A percentile compares a stretch with the other conserved stretches of the same genome.
Evolutionary conservation across 805 yeast species (phyloP).

Genomic region (Hanseniaspora jakobsenii): DNA sequence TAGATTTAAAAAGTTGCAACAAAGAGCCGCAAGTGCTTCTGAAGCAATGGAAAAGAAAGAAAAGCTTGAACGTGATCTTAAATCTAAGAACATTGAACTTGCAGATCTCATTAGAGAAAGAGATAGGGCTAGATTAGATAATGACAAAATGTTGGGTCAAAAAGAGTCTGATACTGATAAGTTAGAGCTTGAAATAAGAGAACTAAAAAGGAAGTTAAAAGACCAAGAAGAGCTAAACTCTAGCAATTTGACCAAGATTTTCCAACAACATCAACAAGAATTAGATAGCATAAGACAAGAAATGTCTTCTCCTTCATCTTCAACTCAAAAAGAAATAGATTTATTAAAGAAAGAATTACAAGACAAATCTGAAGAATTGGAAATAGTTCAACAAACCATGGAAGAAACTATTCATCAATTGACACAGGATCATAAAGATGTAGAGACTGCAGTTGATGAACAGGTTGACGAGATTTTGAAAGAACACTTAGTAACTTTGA

Average conservation of each 20-base stretch:
- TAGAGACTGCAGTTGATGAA: constrained; percentile 43
- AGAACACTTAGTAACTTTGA: constrained; percentile 39
- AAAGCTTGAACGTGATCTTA: constrained; percentile 66
- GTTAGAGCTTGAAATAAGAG: constrained; percentile 52
- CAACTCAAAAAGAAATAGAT: constrained; percentile 15
- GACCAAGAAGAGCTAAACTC: constrained; percentile 53
- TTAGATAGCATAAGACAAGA: constrained; percentile 30
- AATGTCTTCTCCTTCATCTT: constrained; percentile 30
- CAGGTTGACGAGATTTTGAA: constrained; percentile 44
- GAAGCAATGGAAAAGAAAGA: constrained; percentile 80
- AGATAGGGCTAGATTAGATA: constrained; percentile 72
- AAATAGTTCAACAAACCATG: constrained; percentile 66
- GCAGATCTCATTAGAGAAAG: constrained; percentile 84
- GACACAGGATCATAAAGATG: constrained; percentile 37
- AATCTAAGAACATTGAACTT: constrained; percentile 72
- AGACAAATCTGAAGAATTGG: constrained; percentile 68
- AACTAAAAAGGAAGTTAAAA: constrained; percentile 44
- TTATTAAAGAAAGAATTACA: constrained; percentile 37
- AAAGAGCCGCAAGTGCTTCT: constrained; percentile 79
- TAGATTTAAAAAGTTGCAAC: constrained; percentile 68
- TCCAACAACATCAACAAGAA: constrained; percentile 54
- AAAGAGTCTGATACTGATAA: constrained; percentile 55
- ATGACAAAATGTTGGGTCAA: constrained; percentile 51
- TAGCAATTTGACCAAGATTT: constrained; percentile 46
- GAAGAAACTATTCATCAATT: constrained; percentile 56